Conservation (phyloP, 257 asterid species). For the Lycium barbarum region DNA sequence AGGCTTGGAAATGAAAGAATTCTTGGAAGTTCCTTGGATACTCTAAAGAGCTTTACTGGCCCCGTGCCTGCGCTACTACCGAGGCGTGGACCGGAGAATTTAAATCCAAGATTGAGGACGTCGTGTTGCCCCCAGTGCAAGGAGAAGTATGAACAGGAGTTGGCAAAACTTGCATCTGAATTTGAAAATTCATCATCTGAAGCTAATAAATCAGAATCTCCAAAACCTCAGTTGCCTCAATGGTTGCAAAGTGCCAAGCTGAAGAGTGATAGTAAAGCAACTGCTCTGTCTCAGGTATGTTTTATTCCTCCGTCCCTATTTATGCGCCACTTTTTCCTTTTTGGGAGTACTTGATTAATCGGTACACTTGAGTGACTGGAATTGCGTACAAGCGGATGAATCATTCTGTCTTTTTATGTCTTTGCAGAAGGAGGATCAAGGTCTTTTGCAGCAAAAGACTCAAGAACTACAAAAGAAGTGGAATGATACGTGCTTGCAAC, state of each 20-base stretch:
- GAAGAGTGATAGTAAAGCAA: slow-evolving; percentile 45
- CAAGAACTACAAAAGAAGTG: slow-evolving; percentile 78
- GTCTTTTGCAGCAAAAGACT: slow-evolving; percentile 62
- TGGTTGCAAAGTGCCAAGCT: slow-evolving; percentile 85
- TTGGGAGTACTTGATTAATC: background rate
- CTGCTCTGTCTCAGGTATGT: slow-evolving; percentile 57
- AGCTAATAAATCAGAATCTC: slow-evolving; percentile 49
- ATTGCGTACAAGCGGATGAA: background rate
- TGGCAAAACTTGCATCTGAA: slow-evolving; percentile 53
- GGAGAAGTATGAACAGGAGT: slow-evolving; percentile 63
- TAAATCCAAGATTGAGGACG: slow-evolving; percentile 46
- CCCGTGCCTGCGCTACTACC: slow-evolving; percentile 42
- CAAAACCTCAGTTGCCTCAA: slow-evolving; percentile 63
- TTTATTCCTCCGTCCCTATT: background rate
- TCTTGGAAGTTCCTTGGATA: slow-evolving; percentile 52
- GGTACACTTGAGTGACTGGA: background rate
- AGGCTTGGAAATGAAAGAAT: slow-evolving; percentile 70
- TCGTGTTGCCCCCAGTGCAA: slow-evolving; percentile 65
- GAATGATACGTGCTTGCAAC: slow-evolving; percentile 73
- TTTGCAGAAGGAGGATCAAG: slow-evolving; percentile 62
- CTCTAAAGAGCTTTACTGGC: slow-evolving; percentile 50
- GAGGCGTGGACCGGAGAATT: slow-evolving; percentile 49
- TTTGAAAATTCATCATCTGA: slow-evolving; percentile 65
- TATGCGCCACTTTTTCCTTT: too few species aligned
- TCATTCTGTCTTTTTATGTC: background rate